Evolutionary conservation across 1,139 yeast genomes (phyloP).

Genomic region (Hyphopichia pseudoburtonii): DNA sequence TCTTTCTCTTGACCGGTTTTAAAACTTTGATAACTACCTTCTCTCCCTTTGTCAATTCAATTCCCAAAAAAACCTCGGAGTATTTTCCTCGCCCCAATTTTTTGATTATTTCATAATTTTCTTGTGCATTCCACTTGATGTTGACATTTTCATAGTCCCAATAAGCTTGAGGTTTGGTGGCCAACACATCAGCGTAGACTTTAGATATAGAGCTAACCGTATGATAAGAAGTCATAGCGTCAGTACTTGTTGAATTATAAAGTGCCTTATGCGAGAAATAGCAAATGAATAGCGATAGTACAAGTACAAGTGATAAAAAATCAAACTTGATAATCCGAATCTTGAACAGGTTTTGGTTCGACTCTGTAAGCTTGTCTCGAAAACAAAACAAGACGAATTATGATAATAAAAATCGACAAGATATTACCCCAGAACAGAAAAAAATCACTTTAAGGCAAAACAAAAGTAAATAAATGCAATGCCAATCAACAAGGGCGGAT

Average conservation of each 20-base stretch:
- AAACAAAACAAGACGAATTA: too few species aligned
- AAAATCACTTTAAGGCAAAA: too few species aligned
- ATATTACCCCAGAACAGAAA: too few species aligned
- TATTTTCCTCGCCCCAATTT: conserved; percentile 51
- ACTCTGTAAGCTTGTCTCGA: too few species aligned
- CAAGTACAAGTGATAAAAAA: neutral
- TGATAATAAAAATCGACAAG: too few species aligned
- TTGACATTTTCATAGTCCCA: conserved; percentile 51
- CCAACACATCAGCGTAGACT: conserved; percentile 45
- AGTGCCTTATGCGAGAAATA: neutral
- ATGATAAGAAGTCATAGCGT: conserved; percentile 9
- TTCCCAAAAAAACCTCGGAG: conserved; percentile 47
- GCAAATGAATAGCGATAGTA: conserved; percentile 1
- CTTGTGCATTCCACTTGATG: conserved; percentile 49
- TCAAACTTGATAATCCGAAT: neutral
- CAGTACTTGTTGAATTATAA: neutral
- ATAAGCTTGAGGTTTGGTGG: conserved; percentile 43
- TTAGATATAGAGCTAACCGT: conserved; percentile 34
- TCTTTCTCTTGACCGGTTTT: conserved; percentile 95
- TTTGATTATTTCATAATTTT: conserved; percentile 45
- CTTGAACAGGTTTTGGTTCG: neutral
- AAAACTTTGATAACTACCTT: conserved; percentile 87
- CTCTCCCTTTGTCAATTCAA: conserved; percentile 30
- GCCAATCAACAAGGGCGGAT: too few species aligned
- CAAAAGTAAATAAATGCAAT: too few species aligned